A percentile compares a stretch with the other conserved stretches of the same genome.
These are phyloP conservation scores for Trypanosoma avium DNA, from an alignment of 208 protist species.

Conservation along the genomic window DNA sequence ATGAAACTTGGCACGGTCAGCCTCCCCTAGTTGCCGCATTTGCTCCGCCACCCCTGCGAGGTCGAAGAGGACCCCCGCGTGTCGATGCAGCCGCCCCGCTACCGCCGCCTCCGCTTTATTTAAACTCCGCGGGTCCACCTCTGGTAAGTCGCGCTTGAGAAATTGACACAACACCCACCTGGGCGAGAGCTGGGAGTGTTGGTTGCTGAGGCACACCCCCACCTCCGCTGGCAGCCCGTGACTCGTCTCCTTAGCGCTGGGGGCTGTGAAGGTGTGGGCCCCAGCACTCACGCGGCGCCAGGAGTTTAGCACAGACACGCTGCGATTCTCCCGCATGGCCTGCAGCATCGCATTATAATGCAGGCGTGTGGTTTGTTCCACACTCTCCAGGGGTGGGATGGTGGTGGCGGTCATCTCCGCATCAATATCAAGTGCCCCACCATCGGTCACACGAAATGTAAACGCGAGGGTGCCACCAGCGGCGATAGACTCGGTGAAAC, in stretches of 20 bases:
- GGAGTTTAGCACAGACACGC: slow-evolving; percentile 39
- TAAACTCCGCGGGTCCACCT: slow-evolving; percentile 37
- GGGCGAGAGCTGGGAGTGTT: slow-evolving; percentile 53
- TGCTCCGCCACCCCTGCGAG: slow-evolving; percentile 40
- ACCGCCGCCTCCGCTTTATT: slow-evolving; percentile 34
- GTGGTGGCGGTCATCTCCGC: slow-evolving; percentile 40
- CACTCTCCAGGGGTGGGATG: slow-evolving; percentile 35
- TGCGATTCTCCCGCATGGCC: slow-evolving; percentile 33
- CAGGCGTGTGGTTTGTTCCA: slow-evolving; percentile 32
- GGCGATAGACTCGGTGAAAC: slow-evolving; percentile 63
- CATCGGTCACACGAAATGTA: slow-evolving; percentile 70
- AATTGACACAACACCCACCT: slow-evolving; percentile 69
- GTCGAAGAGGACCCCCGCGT: slow-evolving; percentile 50
- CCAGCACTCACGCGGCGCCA: slow-evolving; percentile 61
- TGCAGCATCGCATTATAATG: slow-evolving; percentile 47
- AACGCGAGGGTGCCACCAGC: slow-evolving; percentile 62
- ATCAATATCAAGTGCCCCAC: slow-evolving; percentile 72
- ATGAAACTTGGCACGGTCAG: slow-evolving; percentile 50
- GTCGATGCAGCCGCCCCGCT: slow-evolving; percentile 51
- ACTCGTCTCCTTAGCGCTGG: slow-evolving; percentile 39
- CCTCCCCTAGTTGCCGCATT: slow-evolving; percentile 43
- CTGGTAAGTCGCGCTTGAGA: slow-evolving; percentile 51
- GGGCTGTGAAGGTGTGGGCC: slow-evolving; percentile 64
- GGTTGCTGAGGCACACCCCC: slow-evolving; percentile 71
- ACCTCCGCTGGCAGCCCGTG: slow-evolving; percentile 69